Evolutionary conservation across 805 yeast species (phyloP), one percentile per base, ranked within the genome.

Genomic region (Hanseniaspora singularis): DNA sequence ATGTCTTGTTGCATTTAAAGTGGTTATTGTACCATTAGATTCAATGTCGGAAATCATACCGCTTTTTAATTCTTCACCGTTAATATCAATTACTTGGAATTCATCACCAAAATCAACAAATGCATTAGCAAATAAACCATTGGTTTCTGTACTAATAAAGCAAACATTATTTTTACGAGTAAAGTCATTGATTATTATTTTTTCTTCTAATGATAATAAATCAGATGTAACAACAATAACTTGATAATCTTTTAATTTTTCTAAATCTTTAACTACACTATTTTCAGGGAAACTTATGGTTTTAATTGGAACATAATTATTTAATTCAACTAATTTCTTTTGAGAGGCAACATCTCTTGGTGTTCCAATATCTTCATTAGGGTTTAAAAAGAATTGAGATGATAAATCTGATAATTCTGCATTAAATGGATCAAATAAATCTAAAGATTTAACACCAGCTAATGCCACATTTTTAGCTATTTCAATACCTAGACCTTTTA

Each of bases 401-500:
- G 95, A 83, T 49, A 92, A 71, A 62, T 92, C 97, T 44, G 65
- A 71, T 38, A 86, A 53, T 46, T 69, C 63, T 18, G 82, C 81
- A 1, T 77, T 73, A 16, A 68, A 69, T 11, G 95, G 94, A 59
- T 92, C 99, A 61, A 80, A 85, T 27, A 92, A 64, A 7, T 94
- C 70, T 55, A 92, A 68, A 8, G 94, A 80, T 67, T 92, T 92
- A 56, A 92, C 98, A 58, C 99, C 99, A 2, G 98, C 98, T 32
- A 92, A 71, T 0, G 95, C 94, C 48, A 92, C 86, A 64, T 92
- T 92, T 66, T 92, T 92, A 20, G 98, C 96, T 49, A 92, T 86
- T 66, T 92, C 99, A 36, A 85, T 74, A 58, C 99, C 99, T 40
- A 92, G 69, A 40, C 99, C 99, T 60, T 77, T 80, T 49, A 89